Evolutionary conservation across 1,284 basidiomycete genomes (phyloP), one percentile per base, ranked within the genome.

Genomic region (Leccinum griseonigrum): DNA sequence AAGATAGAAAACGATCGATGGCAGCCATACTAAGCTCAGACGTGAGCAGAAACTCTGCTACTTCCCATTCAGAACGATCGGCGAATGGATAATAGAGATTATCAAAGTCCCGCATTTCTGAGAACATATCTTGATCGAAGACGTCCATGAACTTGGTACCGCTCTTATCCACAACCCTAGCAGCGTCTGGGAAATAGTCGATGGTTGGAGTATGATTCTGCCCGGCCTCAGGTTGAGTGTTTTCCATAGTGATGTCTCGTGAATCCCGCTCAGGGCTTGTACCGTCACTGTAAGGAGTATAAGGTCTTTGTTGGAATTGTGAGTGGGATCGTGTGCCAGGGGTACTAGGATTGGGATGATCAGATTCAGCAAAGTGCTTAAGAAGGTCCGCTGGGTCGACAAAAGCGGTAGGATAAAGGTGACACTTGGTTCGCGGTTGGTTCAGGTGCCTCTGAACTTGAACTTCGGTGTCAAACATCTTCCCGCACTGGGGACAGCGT

Each of bases 1-100:
- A 34, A 9, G n/a, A 34, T 31, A 57, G n/a, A 57, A 50, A 57
- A 4, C 31, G 10, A 10, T 48, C 46, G 10, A 48, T 48, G n/a
- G 46, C 46, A 48, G 46, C 46, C 46, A 48, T 48, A 22, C 46
- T 48, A 4, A 48, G 46, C 10, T 48, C 18, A 22, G 18, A 48
- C 18, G 18, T 48, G 46, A 48, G 16, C n/a, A 48, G 10, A 22
- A 22, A 48, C 46, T 48, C 18, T 22, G 18, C 46, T 22, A 26
- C 10, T 48, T 48, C 46, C 46, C 18, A 48, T 48, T 48, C 18
- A 48, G 46, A 18, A 26, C 18, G 28, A n/a, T 50, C 8, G 2
- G 32, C 43, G 48, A 57, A 57, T 14, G 28, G 43, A 18, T 48
- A 57, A 22, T 57, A 50, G 48, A 57, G 43, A 22, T 57, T 57